These are phyloP conservation scores for Phylloporus rhodoxanthus DNA, from an alignment of 768 basidiomycete genomes.

Conservation along the genomic window DNA sequence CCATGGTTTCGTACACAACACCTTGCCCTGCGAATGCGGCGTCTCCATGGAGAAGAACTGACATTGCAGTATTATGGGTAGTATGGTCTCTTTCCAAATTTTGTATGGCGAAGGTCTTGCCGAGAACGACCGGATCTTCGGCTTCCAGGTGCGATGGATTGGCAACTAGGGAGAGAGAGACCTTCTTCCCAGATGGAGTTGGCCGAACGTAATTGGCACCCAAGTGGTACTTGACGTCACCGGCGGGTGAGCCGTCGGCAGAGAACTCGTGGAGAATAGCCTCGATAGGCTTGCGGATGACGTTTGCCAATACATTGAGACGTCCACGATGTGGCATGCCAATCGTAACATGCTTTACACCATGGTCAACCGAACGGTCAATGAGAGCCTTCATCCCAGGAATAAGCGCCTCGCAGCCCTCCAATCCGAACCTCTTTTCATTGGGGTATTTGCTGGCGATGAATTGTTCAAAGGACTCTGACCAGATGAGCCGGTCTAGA, in stretches of 20 bases:
- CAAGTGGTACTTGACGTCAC: constrained; percentile 98
- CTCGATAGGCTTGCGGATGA: constrained; percentile 97
- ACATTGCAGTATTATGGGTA: constrained; percentile 83
- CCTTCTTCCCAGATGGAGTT: constrained; percentile 96
- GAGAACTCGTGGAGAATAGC: constrained; percentile 97
- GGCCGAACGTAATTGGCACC: constrained; percentile 98
- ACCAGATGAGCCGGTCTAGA: constrained; percentile 98
- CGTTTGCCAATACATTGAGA: constrained; percentile 95
- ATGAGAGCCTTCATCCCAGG: constrained; percentile 99
- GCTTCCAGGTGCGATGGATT: constrained; percentile 99
- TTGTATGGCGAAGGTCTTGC: constrained; percentile 96
- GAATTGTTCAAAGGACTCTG: constrained; percentile 99
- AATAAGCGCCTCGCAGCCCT: constrained; percentile 95
- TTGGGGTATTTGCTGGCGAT: constrained; percentile 98
- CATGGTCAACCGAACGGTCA: constrained; percentile 94
- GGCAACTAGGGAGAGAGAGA: constrained; percentile 93
- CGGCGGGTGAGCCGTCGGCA: constrained; percentile 74
- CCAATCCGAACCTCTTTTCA: constrained; percentile 98
- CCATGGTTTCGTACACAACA: constrained; percentile 98
- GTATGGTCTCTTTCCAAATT: constrained; percentile 87
- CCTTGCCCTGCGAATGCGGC: constrained; percentile 99
- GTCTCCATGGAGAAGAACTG: constrained; percentile 92
- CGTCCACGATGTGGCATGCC: constrained; percentile 99
- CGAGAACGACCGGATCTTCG: constrained; percentile 95
- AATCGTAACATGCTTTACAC: constrained; percentile 92